Percentiles rank a stretch among this genome's conserved stretches.
These are phyloP conservation scores for Cercospora citrullina DNA, from an alignment of 2,329 filamentous ascomycete species.

Conservation along the genomic window DNA sequence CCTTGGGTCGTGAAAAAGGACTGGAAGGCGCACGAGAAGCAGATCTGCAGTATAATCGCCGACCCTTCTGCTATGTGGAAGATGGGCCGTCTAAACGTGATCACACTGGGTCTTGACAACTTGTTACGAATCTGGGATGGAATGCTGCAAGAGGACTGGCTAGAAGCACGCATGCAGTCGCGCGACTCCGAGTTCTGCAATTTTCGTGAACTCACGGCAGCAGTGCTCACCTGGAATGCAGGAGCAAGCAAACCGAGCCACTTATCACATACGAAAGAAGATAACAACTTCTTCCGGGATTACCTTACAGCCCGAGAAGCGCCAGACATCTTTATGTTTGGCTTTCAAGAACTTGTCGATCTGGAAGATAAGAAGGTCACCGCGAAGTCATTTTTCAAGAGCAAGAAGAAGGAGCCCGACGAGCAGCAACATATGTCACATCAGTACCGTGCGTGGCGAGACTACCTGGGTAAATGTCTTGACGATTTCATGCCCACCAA, in stretches of 20 bases:
- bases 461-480: conserved; percentile 78
- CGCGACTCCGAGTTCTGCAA: conserved; percentile 80
- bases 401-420: conserved; percentile 78
- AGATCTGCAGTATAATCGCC: conserved; percentile 72
- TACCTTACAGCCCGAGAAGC: conserved; percentile 73
- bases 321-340: conserved; percentile 90
- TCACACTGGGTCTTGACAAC: conserved; percentile 85
- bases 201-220: conserved; percentile 76
- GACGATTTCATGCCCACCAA: conserved; percentile 79
- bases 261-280: conserved; percentile 67
- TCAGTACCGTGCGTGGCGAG: conserved; percentile 94
- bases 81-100: conserved; percentile 77
- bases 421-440: conserved; percentile 92
- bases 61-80: conserved; percentile 84
- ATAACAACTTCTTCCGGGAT: conserved; percentile 77
- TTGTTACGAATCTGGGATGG: conserved; percentile 87
- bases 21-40: conserved; percentile 83
- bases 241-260: conserved; percentile 90
- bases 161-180: conserved; percentile 85
- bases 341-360: conserved; percentile 97
- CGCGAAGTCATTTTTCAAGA: conserved; percentile 85
- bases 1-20: conserved; percentile 93
- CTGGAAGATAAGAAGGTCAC: conserved; percentile 96
- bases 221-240: conserved; percentile 94
- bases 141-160: conserved; percentile 87